Base-by-base conservation (phyloP, 2,329 filamentous ascomycete genomes). In the Shiraia sp. region DNA sequence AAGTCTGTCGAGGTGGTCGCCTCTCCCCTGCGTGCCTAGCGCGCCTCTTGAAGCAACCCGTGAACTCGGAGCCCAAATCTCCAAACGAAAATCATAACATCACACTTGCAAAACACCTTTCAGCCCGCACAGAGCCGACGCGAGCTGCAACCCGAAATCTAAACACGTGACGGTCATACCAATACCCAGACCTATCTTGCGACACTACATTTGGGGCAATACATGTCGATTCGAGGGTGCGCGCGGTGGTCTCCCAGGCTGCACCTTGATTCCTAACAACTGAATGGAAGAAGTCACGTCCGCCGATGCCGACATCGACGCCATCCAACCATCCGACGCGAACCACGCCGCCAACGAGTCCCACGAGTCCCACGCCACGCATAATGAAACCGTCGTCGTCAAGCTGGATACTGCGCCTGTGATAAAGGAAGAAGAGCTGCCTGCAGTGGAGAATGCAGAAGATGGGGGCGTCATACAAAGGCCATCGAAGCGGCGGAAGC, bases 401-500 rank as follows among this genome's bases (percentile, higher is more conserved):
- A 32, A 36, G 2, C 40, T 42, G 51, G 46, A 54, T 47, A 38
- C 52, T 53, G 28, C 53, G 52, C 42, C 61, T 59, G 43, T 64
- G 65, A 56, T 61, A 36, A 59, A 63, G 30, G 36, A 49, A 22
- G 62, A 66, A 31, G 52, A 61, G 15, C 53, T 42, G 10, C 35
- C 30, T 36, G 42, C 40, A 14, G 17, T 38, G 33, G 45, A 45
- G 17, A 55, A 53, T 40, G 55, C 42, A 29, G 51, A 58, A 23
- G 54, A 61, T 44, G 57, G 48, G 40, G 49, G 45, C 53, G 51
- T 45, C 59, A 51, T 43, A 6, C 51, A 61, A 55, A 59, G 68
- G 22, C 61, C 68, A 17, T 69, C 75, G 12, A 90, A 90, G 70
- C 82, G 86, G 64, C 83, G 83, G 49, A 83, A 83, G 65, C 66